Evolutionary conservation across 805 yeast genomes (phyloP), one percentile per base, ranked within the genome.

Genomic region (Ogataea thermomethanolica): DNA sequence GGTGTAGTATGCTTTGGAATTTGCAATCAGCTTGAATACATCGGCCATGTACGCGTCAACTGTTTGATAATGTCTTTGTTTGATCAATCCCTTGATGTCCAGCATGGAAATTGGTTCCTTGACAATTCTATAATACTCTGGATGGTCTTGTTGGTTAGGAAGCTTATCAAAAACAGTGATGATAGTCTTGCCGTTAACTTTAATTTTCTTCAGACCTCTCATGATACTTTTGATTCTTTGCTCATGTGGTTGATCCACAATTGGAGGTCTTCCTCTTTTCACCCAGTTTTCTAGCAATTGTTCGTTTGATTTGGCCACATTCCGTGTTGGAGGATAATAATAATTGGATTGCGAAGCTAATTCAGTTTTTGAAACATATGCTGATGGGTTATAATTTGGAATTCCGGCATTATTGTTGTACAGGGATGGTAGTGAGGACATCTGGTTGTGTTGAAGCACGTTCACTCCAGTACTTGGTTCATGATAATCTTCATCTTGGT

Each of bases 171-270:
- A 89, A 49, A 76, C 75, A 4, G 65, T 58, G 31, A 59, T 58
- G 29, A 60, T 54, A 4, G 65, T 60, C 12, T 69, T 56, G n/a
- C 81, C 74, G 30, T 85, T 64, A 25, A 74, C 66, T 32, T 77
- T 74, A 44, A 84, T 81, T 56, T 85, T 85, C 55, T 89, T 85
- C 56, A 93, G 69, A 35, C 78, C 80, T 59, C 95, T 79, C 70
- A 93, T 66, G 27, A 93, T 81, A 50, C 87, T 80, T 61, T 91
- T 90, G 63, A 91, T 89, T 48, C 97, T 73, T 56, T 88, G 88
- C 63, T 93, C 97, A 61, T 84, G 90, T 5, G 95, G 95, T 57
- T 80, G 83, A 60, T 86, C 95, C 35, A 88, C 87, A 41, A 87
- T 83, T 2, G 96, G 95, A 5, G 96, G 96, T 53, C 95, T 74